Base-by-base conservation (phyloP, 805 yeast species). In the Candida sithepensis region DNA sequence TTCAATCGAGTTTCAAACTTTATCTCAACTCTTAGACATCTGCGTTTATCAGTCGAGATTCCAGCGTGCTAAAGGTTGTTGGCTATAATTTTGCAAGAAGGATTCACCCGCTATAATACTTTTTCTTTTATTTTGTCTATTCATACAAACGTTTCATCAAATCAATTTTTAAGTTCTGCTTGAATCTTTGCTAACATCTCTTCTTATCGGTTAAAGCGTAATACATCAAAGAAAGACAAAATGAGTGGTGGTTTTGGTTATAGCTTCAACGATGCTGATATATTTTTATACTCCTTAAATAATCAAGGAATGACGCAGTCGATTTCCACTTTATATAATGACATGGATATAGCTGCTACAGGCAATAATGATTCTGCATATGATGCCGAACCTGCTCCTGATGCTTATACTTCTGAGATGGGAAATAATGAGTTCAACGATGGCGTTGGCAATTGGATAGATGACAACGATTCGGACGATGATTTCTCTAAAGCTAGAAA, bases 191-290 rank as follows among this genome's bases (percentile, higher is more conserved):
- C n/a, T n/a, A n/a, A n/a, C n/a, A n/a, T n/a, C n/a, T n/a, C n/a
- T n/a, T n/a, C n/a, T n/a, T n/a, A n/a, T n/a, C n/a, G n/a, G 10
- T 7, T 24, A 24, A 7, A 24, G 10, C 6, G 10, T 24, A 24
- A 24, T 24, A 7, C 28, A 24, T 24, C 10, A 24, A 24, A 24
- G 6, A 24, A 10, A n/a, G n/a, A n/a, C n/a, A 32, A 34, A 7
- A 34, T 34, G 38, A 34, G 21, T 18, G 38, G 38, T 12, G 58
- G 52, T 22, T 51, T 56, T 38, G 54, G 52, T 19, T 61, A 56
- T 44, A 42, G 54, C 10, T 61, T 58, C 44, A 45, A 57, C 30
- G 67, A 63, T 39, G 56, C 64, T n/a, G 63, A 61, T 43, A 52
- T 63, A 5, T 55, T 63, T 36, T 49, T 63, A 42, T 53, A 46